phyloP scores from a whole-genome alignment of 2,329 filamentous ascomycete genomes.

The Fusarium odoratissimum region DNA sequence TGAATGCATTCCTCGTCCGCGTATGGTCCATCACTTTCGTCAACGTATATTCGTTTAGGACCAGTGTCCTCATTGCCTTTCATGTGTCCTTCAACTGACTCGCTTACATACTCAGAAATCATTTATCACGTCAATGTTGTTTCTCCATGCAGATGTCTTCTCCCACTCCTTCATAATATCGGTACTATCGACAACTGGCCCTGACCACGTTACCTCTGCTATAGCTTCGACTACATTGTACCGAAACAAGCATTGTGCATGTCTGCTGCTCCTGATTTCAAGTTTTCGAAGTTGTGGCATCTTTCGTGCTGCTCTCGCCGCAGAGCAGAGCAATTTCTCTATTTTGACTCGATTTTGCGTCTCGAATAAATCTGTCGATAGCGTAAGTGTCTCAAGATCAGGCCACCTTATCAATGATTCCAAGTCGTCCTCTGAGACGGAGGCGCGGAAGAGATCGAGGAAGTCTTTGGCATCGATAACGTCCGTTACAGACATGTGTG shows the following conservation, averaged over 20 bases:
- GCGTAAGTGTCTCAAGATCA: background rate
- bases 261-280: background rate
- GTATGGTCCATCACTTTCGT: background rate
- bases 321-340: fast-evolving
- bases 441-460: background rate
- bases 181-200: background rate
- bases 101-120: background rate
- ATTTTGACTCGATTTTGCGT: fast-evolving
- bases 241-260: background rate
- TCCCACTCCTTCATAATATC: background rate
- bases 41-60: background rate
- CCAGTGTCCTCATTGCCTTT: too few species aligned
- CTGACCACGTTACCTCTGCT: background rate
- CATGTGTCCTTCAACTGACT: background rate
- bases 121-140: background rate
- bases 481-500: conserved; percentile 12
- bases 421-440: background rate
- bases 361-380: conserved; percentile 3
- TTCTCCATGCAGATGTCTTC: background rate
- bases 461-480: conserved; percentile 24
- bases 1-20: background rate
- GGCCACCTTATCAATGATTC: background rate
- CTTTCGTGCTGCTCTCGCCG: background rate
- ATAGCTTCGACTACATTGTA: background rate
- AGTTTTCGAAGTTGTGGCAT: background rate